These are phyloP conservation scores for Cladosporium sp. DNA, from an alignment of 2,329 filamentous ascomycete species.

Conservation along the genomic window DNA sequence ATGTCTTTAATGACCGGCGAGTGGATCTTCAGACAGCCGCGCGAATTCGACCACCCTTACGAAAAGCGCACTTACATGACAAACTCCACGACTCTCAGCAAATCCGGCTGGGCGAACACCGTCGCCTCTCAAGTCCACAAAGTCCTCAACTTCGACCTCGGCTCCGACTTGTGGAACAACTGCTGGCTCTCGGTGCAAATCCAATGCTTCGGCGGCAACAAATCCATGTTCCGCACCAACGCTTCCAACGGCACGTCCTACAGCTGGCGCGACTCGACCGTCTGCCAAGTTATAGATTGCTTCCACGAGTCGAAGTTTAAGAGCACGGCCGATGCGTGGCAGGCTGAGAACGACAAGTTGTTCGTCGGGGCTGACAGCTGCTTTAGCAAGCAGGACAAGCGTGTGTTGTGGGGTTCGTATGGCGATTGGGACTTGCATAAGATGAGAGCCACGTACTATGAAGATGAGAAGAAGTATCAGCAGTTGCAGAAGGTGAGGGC, in stretches of 20 bases:
- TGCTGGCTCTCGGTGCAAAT: conserved; percentile 46
- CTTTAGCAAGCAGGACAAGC: conserved; percentile 37
- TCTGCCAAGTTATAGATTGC: conserved; percentile 41
- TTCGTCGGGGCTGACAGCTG: conserved; percentile 26
- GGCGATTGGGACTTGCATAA: conserved; percentile 36
- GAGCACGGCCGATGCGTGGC: conserved; percentile 39
- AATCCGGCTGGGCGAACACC: conserved; percentile 40
- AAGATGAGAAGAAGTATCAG: conserved; percentile 34
- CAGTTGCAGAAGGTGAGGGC: conserved; percentile 29
- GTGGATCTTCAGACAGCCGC: conserved; percentile 45
- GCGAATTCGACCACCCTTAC: conserved; percentile 49
- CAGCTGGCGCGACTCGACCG: conserved; percentile 45
- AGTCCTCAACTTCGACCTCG: conserved; percentile 34
- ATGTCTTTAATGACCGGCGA: conserved; percentile 44
- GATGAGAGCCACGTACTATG: conserved; percentile 36
- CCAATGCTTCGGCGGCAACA: conserved; percentile 43
- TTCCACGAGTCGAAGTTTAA: conserved; percentile 39
- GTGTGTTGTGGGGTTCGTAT: conserved; percentile 40
- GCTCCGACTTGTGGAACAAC: conserved; percentile 20
- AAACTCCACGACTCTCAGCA: conserved; percentile 38
- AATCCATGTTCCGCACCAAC: conserved; percentile 41
- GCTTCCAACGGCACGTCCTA: conserved; percentile 44
- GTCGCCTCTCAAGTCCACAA: conserved; percentile 36
- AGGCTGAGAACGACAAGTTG: conserved; percentile 38
- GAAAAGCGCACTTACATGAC: conserved; percentile 46